Base-by-base conservation (phyloP, 2,329 filamentous ascomycete genomes). In the Plectosphaerella plurivora region DNA sequence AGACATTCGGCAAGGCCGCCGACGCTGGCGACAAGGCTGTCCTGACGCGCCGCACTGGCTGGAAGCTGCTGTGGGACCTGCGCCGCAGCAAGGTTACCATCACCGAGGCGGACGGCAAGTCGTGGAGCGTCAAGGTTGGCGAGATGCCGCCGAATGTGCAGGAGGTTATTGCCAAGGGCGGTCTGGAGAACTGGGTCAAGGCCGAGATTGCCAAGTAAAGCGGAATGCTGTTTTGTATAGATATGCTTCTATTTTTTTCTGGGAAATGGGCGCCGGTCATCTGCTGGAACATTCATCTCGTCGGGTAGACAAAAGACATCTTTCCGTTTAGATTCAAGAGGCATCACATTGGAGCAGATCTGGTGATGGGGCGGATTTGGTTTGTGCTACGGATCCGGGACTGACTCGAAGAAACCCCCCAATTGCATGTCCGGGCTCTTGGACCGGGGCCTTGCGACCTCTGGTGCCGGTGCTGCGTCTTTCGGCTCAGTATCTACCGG, bases 71-170 rank as follows among this genome's bases (percentile, higher is more conserved):
- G 4, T 96, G 91, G 91, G 90, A 96, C 67, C 83, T 96, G 11
- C 73, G 79, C 53, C 75, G 86, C 53, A 89, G 84, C 67, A 82
- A 79, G 61, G 85, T 96, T 6, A 77, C 78, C 1, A 78, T 96
- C 1, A 81, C 81, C 18, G 89, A 96, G 71, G 85, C 86, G 1
- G 72, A 83, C 51, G 76, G 77, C 45, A 65, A 76, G 52, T 81
- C 72, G 37, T 96, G 90, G 91, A 86, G 76, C 49, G 82, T 94
- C 65, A 89, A 87, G 71, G 90, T 96, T 1, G 89, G 89, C 8
- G 88, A 94, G 73, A 66, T 96, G 56, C 88, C 90, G 14, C 83
- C 88, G 0, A 96, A 93, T 63, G 88, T 96, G 51, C 91, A 96
- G 68, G 88, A 89, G 63, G 91, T 93, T 52, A 89, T 93, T 61